Conservation (phyloP, 257 asterid genomes). For the Paulownia fortunei region DNA sequence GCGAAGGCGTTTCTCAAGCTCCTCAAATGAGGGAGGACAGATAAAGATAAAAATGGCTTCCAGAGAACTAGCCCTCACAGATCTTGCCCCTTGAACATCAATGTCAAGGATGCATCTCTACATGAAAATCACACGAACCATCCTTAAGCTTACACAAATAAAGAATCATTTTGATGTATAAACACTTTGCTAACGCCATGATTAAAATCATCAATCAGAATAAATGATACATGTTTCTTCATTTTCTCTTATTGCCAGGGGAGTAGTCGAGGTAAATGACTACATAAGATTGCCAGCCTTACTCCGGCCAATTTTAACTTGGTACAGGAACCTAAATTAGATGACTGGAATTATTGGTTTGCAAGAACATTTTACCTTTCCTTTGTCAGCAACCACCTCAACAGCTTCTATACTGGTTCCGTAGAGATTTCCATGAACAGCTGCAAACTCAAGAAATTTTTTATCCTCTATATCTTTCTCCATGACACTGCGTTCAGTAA, state of each 20-base stretch:
- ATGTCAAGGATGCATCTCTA: constrained; percentile 99
- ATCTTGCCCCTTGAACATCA: constrained; percentile 99
- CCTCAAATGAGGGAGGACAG: constrained; percentile 90
- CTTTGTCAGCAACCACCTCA: constrained; percentile 86
- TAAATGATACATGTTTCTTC: too few species aligned
- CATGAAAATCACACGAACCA: constrained; percentile 48
- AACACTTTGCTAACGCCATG: constrained; percentile 11
- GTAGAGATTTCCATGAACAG: constrained; percentile 94
- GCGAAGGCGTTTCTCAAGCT: constrained; percentile 98
- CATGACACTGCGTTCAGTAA: constrained; percentile 70
- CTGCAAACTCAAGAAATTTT: constrained; percentile 86
- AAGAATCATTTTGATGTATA: constrained; percentile 27
- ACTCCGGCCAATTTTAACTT: too few species aligned
- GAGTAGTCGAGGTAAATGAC: too few species aligned
- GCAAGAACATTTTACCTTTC: constrained; percentile 72
- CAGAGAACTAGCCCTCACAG: constrained; percentile 88
- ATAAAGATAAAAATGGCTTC: constrained; percentile 96
- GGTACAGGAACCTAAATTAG: too few species aligned
- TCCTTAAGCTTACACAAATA: constrained; percentile 41
- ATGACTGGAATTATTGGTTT: too few species aligned
- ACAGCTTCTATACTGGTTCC: constrained; percentile 97
- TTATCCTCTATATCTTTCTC: constrained; percentile 75
- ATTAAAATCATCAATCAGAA: too few species aligned
- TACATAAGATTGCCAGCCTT: too few species aligned
- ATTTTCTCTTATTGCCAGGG: too few species aligned